Conservation (phyloP, 805 yeast genomes). For the Cyberlindnera euphorbiae region DNA sequence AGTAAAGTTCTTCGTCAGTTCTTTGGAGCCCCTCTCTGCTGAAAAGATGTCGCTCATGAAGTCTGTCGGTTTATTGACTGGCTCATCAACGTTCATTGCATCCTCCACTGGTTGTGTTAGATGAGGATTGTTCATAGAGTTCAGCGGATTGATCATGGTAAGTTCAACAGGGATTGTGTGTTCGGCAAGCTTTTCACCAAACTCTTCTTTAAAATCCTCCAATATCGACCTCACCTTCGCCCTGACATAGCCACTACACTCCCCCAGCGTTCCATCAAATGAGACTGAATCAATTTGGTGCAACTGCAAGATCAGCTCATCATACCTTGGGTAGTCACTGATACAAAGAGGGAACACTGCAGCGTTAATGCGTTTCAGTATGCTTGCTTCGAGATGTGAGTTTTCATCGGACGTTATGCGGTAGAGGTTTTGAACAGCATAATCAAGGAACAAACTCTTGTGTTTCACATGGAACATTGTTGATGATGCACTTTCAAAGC, state of each 20-base stretch:
- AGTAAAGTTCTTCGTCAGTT: constrained; percentile 5
- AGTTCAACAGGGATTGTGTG: constrained; percentile 22
- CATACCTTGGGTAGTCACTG: constrained; percentile 25
- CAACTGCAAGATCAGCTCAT: constrained; percentile 19
- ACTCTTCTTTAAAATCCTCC: constrained; percentile 23
- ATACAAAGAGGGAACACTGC: constrained; percentile 23
- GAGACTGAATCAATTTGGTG: constrained; percentile 8
- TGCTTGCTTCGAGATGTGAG: constrained; percentile 9
- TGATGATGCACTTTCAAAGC: constrained; percentile 23
- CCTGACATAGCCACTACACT: constrained; percentile 16
- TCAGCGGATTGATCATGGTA: constrained; percentile 28
- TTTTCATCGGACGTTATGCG: constrained; percentile 14
- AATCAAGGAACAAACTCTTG: constrained; percentile 18
- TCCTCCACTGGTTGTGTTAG: neutral
- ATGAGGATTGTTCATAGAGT: neutral
- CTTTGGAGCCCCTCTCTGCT: constrained; percentile 3
- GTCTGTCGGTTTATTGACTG: constrained; percentile 10
- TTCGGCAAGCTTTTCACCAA: constrained; percentile 10
- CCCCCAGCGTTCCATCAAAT: constrained; percentile 6
- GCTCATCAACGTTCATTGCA: constrained; percentile 12
- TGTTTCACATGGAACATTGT: constrained; percentile 25
- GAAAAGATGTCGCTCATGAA: constrained; percentile 22
- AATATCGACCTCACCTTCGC: constrained; percentile 22
- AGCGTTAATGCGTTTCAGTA: constrained; percentile 9
- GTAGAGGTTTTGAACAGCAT: constrained; percentile 18